These are phyloP conservation scores for Gillenia trifoliata DNA, from an alignment of 306 rosid species.

Conservation along the genomic window DNA sequence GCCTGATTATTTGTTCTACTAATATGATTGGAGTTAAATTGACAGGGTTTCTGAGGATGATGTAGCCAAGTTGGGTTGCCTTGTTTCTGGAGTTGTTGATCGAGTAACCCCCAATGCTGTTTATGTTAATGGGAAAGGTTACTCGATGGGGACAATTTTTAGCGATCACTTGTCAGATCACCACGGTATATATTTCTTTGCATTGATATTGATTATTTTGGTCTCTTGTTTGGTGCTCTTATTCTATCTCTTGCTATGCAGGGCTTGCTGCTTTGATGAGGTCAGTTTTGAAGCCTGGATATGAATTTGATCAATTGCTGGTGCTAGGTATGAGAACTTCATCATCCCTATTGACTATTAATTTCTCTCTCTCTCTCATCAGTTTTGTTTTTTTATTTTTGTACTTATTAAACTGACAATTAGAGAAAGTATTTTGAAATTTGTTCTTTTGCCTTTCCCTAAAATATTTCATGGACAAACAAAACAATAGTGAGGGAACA, in stretches of 20 bases:
- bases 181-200: constrained; percentile 47
- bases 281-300: constrained; percentile 79
- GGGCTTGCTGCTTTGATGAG: constrained; percentile 63
- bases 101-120: constrained; percentile 53
- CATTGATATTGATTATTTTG: neutral
- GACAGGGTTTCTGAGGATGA: constrained; percentile 78
- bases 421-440: neutral
- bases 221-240: constrained; percentile 13
- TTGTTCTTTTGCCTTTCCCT: neutral
- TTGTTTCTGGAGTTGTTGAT: constrained; percentile 85
- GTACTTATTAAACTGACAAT: neutral
- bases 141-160: constrained; percentile 70
- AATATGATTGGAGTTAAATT: constrained; percentile 24
- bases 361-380: neutral
- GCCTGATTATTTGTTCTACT: constrained; percentile 2
- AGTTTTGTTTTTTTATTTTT: neutral
- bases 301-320: constrained; percentile 73
- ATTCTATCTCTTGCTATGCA: constrained; percentile 33
- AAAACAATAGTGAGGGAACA: neutral
- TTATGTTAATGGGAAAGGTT: constrained; percentile 52
- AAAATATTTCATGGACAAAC: neutral
- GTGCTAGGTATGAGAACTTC: constrained; percentile 56
- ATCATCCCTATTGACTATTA: neutral
- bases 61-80: constrained; percentile 53
- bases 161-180: constrained; percentile 87